Base-by-base conservation (phyloP, 2,329 filamentous ascomycete species). In the Aaosphaeria pasadenensis region DNA sequence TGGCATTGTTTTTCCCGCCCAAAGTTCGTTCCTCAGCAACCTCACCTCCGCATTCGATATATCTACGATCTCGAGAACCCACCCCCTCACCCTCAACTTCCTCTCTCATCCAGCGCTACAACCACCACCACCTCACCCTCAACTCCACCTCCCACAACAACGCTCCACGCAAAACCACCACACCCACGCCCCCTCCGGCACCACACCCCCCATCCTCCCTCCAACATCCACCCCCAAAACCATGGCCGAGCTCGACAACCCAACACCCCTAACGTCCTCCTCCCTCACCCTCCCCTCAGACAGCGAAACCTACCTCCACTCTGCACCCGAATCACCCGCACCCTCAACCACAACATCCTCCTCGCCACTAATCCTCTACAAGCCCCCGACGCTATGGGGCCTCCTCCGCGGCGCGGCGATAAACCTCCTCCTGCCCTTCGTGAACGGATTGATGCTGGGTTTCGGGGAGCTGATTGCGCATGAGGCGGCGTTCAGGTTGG, bases 381-480 rank as follows among this genome's bases (percentile, higher is more conserved):
- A 85, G 56, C 90, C 91, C 4, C 91, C 94, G 2, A 95, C 91
- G 0, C 63, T 95, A 40, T 96, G 89, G 89, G 85, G 88, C 7
- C 71, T 99, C 53, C 57, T 96, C 46, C 84, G 92, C 47, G 90
- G 94, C 35, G 89, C 91, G 11, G 91, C 91, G 5, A 99, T 99
- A 74, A 99, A 99, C 70, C 77, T 99, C n/a, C 63, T 99, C 1
- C 74, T 99, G 17, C 94, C 94, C 0, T 99, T 99, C 64, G 84
- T 99, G 65, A 99, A 99, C 74, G 94, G 94, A 42, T 82, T 99
- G 78, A 99, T 99, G 94, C 75, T 99, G 63, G 94, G 94, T 2
- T 96, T 99, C 65, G 94, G 94, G 58, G 94, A 99, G 75, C 75
- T 99, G 44, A 92, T 99, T 71, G 94, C 94, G 46, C 94, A 99